Percentiles rank a stretch among this genome's conserved stretches.
Conservation (phyloP, 306 rosid species). For the Clitoria ternatea region DNA sequence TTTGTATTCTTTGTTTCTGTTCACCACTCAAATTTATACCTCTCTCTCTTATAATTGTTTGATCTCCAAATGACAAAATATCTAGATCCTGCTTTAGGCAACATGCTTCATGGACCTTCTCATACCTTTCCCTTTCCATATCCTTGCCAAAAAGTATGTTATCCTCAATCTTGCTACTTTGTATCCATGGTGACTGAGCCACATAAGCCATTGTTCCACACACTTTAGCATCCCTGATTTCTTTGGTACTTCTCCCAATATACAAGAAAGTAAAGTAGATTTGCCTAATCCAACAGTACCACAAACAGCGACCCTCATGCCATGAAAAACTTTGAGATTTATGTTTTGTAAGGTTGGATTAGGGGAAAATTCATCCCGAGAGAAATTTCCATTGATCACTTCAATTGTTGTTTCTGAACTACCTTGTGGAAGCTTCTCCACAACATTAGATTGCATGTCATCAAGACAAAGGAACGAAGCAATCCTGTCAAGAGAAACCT, state of each 20-base stretch:
- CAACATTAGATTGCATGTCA: slow-evolving; percentile 13
- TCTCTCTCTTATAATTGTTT: slow-evolving; percentile 63
- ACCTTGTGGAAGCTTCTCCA: slow-evolving; percentile 20
- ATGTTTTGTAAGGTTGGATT: slow-evolving; percentile 18
- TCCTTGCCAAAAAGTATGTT: slow-evolving; percentile 40
- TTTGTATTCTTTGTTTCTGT: slow-evolving; percentile 70
- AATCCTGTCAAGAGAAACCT: slow-evolving; percentile 36
- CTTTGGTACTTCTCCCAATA: slow-evolving; percentile 25
- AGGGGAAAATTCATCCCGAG: slow-evolving; percentile 20
- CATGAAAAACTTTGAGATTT: slow-evolving; percentile 4
- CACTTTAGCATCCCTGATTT: slow-evolving; percentile 18
- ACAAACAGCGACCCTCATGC: slow-evolving; percentile 32
- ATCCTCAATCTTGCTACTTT: slow-evolving; percentile 27
- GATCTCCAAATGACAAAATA: slow-evolving; percentile 60
- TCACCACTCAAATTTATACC: slow-evolving; percentile 78
- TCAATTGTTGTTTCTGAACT: slow-evolving; percentile 21
- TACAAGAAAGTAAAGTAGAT: slow-evolving; percentile 32
- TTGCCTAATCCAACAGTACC: slow-evolving; percentile 38
- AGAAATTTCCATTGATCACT: slow-evolving; percentile 27
- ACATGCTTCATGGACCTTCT: slow-evolving; percentile 63
- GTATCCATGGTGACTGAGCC: slow-evolving; percentile 36
- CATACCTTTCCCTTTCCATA: slow-evolving; percentile 61
- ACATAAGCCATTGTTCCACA: slow-evolving; percentile 35
- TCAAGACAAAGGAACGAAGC: slow-evolving; percentile 25
- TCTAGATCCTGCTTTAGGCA: slow-evolving; percentile 58